Percentiles rank a stretch among this genome's conserved stretches.
Conservation (phyloP, 1,284 basidiomycete species). For the Lentinula novae-zelandiae region DNA sequence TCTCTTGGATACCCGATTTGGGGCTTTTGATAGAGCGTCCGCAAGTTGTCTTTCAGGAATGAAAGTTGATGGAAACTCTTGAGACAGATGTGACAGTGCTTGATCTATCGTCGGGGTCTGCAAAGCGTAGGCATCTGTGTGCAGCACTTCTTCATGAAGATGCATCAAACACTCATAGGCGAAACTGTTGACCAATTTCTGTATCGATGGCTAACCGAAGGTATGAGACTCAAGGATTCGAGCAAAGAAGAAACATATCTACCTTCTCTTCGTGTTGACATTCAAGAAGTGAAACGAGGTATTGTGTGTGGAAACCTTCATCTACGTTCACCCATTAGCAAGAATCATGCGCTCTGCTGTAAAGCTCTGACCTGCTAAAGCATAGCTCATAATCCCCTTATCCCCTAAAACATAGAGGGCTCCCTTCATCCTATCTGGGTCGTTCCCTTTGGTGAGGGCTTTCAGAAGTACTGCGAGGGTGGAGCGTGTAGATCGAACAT, state of each 20-base stretch:
- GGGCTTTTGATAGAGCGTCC: conserved; percentile 38
- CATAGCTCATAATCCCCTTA: conserved; percentile 59
- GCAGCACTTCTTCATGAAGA: conserved; percentile 59
- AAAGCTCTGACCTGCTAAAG: conserved; percentile 7
- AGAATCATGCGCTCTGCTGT: not conserved
- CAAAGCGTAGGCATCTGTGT: conserved; percentile 56
- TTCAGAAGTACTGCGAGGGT: conserved; percentile 73
- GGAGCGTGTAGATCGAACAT: conserved; percentile 77
- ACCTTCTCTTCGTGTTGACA: conserved; percentile 94
- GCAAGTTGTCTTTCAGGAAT: conserved; percentile 42
- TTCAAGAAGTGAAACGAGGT: conserved; percentile 71
- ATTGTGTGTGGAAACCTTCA: conserved; percentile 61
- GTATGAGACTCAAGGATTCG: conserved; percentile 10
- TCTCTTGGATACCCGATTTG: conserved; percentile 39
- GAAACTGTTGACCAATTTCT: conserved; percentile 77
- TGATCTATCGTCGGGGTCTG: conserved; percentile 41
- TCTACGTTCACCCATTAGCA: conserved; percentile 38
- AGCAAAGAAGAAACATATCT: conserved; percentile 8
- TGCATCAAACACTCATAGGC: conserved; percentile 64
- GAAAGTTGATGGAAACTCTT: conserved; percentile 42
- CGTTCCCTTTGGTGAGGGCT: conserved; percentile 70
- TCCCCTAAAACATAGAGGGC: conserved; percentile 87
- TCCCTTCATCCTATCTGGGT: conserved; percentile 94
- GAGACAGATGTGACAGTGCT: conserved; percentile 42
- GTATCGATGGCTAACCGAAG: conserved; percentile 74